Conservation (phyloP, 805 yeast genomes). For the Monosporozyma aquatica region DNA sequence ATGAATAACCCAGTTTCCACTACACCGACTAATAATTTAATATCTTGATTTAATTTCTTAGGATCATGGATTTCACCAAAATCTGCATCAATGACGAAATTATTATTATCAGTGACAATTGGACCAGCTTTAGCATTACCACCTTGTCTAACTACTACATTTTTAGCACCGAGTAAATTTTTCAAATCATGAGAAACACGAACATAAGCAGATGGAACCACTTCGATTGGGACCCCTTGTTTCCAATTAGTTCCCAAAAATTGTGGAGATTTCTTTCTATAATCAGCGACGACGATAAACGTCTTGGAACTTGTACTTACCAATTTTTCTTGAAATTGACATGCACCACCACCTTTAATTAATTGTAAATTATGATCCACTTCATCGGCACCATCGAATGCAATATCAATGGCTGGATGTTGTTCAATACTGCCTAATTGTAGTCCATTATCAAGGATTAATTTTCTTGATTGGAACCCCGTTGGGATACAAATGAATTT, state of each 20-base stretch:
- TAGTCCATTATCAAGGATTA: slow-evolving; percentile 75
- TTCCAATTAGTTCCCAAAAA: slow-evolving; percentile 73
- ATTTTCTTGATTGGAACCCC: slow-evolving; percentile 87
- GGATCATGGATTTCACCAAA: slow-evolving; percentile 64
- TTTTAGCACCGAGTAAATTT: slow-evolving; percentile 39
- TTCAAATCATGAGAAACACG: slow-evolving; percentile 60
- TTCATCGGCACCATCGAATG: slow-evolving; percentile 98
- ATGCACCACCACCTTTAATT: slow-evolving; percentile 98
- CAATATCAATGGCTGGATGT: slow-evolving; percentile 73
- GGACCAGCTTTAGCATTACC: slow-evolving; percentile 95
- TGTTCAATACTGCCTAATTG: slow-evolving; percentile 75
- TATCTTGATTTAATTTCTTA: slow-evolving; percentile 45
- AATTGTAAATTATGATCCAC: slow-evolving; percentile 73
- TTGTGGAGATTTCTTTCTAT: slow-evolving; percentile 64
- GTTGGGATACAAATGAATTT: slow-evolving; percentile 82
- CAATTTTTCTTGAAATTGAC: slow-evolving; percentile 90
- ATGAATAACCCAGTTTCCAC: slow-evolving; percentile 92
- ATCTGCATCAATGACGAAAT: slow-evolving; percentile 86
- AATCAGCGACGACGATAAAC: slow-evolving; percentile 87
- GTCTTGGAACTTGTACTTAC: slow-evolving; percentile 73
- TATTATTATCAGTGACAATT: slow-evolving; percentile 89
- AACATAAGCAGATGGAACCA: slow-evolving; percentile 80
- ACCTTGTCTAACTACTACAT: slow-evolving; percentile 69
- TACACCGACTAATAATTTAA: slow-evolving; percentile 79
- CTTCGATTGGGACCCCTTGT: slow-evolving; percentile 91